Conservation (phyloP, 768 basidiomycete genomes). For the Postia placenta region DNA sequence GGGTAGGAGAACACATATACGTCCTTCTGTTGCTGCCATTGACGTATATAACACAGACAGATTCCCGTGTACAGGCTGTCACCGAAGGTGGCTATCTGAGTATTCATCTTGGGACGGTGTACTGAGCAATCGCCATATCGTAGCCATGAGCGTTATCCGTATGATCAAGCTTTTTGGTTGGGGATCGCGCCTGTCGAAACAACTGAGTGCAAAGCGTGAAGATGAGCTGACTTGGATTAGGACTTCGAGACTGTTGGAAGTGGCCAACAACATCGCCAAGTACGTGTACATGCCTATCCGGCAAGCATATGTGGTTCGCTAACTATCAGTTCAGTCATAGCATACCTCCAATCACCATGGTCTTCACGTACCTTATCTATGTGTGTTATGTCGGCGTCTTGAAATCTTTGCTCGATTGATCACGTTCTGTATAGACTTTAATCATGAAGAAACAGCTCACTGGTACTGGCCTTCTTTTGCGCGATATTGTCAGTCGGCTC, state of each 20-base stretch:
- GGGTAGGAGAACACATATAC: too few species aligned
- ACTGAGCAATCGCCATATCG: too few species aligned
- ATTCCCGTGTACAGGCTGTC: slow-evolving; percentile 38
- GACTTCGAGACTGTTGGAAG: too few species aligned
- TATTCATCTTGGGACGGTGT: too few species aligned
- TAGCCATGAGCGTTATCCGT: slow-evolving; percentile 32
- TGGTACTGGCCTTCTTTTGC: too few species aligned
- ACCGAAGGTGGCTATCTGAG: slow-evolving; percentile 34
- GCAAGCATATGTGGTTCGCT: too few species aligned
- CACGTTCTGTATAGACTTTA: slow-evolving; percentile 30
- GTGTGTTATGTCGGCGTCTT: slow-evolving; percentile 33
- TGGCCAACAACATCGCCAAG: too few species aligned
- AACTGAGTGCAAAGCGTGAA: slow-evolving; percentile 51
- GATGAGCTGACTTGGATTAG: slow-evolving; percentile 54
- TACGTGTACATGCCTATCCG: too few species aligned
- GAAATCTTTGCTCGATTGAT: too few species aligned
- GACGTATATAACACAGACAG: slow-evolving; percentile 29
- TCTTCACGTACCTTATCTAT: slow-evolving; percentile 56
- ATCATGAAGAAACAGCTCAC: slow-evolving; percentile 32
- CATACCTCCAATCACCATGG: slow-evolving; percentile 61
- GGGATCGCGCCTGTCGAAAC: slow-evolving; percentile 41
- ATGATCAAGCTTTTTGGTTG: slow-evolving; percentile 46
- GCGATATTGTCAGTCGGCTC: too few species aligned
- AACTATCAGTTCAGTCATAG: too few species aligned
- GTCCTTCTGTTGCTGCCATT: too few species aligned